Conservation (phyloP, 306 rosid genomes). For the Prunus kanzakura region DNA sequence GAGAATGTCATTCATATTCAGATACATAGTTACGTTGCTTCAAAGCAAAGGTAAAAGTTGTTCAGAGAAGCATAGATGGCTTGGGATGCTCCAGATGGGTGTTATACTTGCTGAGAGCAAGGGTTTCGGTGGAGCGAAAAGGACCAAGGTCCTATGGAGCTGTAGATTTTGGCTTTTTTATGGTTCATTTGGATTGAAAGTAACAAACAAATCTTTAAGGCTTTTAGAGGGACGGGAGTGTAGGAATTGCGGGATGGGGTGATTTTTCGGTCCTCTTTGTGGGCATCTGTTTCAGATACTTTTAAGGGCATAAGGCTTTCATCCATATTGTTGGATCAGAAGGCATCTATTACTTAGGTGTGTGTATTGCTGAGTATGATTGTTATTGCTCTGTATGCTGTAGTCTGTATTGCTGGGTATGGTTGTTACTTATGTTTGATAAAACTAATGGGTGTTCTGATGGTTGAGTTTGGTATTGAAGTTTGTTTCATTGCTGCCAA, state of each 20-base stretch:
- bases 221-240: not conserved
- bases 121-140: not conserved
- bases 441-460: not conserved
- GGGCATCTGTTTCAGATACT: not conserved
- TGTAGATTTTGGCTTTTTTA: not conserved
- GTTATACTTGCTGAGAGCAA: not conserved
- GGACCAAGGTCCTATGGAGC: not conserved
- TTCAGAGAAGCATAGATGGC: no score
- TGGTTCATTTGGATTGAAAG: not conserved
- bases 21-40: not conserved
- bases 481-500: not conserved
- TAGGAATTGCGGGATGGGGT: not conserved
- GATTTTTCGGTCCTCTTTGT: not conserved
- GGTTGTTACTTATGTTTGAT: not conserved
- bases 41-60: not conserved
- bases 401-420: not conserved
- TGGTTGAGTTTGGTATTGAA: not conserved
- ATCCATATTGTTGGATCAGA: not conserved
- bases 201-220: not conserved
- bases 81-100: no score
- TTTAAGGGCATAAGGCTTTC: not conserved
- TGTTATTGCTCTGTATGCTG: not conserved
- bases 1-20: not conserved
- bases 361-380: not conserved
- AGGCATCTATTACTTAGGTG: not conserved